Evolutionary conservation across 2,329 filamentous ascomycete genomes (phyloP), one percentile per base, ranked within the genome.

Genomic region (Penicillium freii): DNA sequence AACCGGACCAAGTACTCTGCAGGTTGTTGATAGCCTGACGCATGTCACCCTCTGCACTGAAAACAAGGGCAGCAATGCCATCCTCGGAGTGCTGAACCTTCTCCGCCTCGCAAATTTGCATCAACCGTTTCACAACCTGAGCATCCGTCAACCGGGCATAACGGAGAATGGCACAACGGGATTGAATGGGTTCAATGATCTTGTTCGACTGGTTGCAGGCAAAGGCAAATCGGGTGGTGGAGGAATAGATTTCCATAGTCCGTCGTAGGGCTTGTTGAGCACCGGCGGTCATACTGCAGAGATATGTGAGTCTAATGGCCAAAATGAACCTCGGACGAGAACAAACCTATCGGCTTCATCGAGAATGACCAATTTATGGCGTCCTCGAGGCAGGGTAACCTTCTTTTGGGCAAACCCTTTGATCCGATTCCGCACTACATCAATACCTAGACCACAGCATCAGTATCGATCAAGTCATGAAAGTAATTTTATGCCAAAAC

Each of bases 361-460:
- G 56, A 99, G 86, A 65, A 99, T 97, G 49, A 99, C 91, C 49
- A 99, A 81, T 80, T 99, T 99, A 75, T 99, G 94, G 54, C 92
- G 85, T 9, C 94, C 94, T 0, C 87, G 80, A 0, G 94, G 92
- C 13, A 99, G 82, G 1, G 94, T 99, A 66, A 99, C 94, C 77
- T 99, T 99, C 77, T 99, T 99, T 76, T 97, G 94, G 4, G 94
- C 94, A 70, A 99, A 99, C 8, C 91, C 92, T 79, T 99, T 99
- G 81, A 99, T 99, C 62, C 94, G 84, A 74, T 97, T 97, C 51
- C 94, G 87, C 27, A 99, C 94, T 19, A 99, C 94, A 70, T 99
- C 94, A 73, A 99, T 99, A 69, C 93, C 89, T 89, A 53, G 21
- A 51, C 38, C 27, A 43, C 5, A 10, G 31, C 7, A 52, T 62